Evolutionary conservation across 2,329 filamentous ascomycete genomes (phyloP), one percentile per base, ranked within the genome.

Genomic region (Colletotrichum limetticola): DNA sequence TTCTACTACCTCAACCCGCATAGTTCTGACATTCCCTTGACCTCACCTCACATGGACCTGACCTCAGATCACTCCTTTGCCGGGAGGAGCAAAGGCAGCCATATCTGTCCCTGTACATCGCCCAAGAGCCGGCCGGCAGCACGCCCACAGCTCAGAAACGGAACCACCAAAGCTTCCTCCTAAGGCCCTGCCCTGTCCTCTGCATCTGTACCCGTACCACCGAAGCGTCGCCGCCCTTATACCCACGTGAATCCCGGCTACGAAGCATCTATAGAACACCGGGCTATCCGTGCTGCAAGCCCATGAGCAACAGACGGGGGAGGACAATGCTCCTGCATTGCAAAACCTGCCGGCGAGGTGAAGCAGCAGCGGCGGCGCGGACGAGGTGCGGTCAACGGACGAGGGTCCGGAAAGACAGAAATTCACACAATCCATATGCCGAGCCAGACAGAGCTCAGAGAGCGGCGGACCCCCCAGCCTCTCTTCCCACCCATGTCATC

Each of bases 341-440:
- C 14, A 14, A 42, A 42, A 42, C 35, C 5, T 46, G 55, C 61
- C 62, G 68, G 62, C 55, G 55, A 55, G 49, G 30, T 32, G 11
- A 35, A 12, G 32, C 32, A 35, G 63, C 64, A 65, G 37, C 37
- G 37, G 37, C 37, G 37, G 59, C 26, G 32, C 35, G 32, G 19
- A 26, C 26, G 52, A 6, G 28, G 65, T 53, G 46, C 37, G 69
- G 59, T 30, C 12, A 24, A 46, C 59, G 46, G 66, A 72, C 58
- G 69, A 60, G 69, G 58, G 52, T 35, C 46, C 58, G 65, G 42
- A n/a, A 49, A 60, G 37, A 58, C 37, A 58, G 42, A 35, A 35
- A 35, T 55, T 63, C 52, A 49, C 19, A 28, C 61, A 53, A 63
- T 63, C 66, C 69, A 59, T 68, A 46, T 72, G 69, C 58, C 69